Percentiles rank a stretch among this genome's conserved stretches.
These are phyloP conservation scores for Chrysosporium keratinophilum DNA, from an alignment of 2,329 filamentous ascomycete genomes.

Conservation along the genomic window DNA sequence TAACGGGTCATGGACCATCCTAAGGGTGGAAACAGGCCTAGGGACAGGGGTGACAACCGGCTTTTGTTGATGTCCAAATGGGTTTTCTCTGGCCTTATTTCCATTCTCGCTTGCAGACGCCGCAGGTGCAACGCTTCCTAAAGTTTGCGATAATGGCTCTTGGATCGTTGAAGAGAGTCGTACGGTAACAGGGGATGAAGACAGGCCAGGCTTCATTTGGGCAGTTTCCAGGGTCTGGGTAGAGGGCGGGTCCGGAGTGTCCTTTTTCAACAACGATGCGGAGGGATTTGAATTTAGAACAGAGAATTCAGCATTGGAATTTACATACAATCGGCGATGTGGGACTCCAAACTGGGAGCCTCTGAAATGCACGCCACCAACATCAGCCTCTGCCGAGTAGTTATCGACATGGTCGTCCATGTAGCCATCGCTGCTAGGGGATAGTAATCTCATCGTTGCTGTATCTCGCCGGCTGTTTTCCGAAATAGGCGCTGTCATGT, in stretches of 20 bases:
- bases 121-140: not conserved
- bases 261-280: not conserved
- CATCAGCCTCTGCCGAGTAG: slow-evolving; percentile 11
- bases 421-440: slow-evolving; percentile 20
- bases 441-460: slow-evolving; percentile 38
- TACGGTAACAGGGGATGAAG: not conserved
- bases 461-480: slow-evolving; percentile 24
- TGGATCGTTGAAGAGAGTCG: not conserved
- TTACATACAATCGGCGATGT: slow-evolving; percentile 31
- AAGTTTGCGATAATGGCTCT: not conserved
- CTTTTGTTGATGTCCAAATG: not conserved
- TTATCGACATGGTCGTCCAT: slow-evolving; percentile 7
- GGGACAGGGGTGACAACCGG: not conserved
- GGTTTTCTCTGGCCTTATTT: not conserved
- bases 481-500: slow-evolving; percentile 19
- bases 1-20: slow-evolving; percentile 2
- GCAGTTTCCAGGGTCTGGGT: slow-evolving; percentile 16
- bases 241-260: not conserved
- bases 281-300: slow-evolving; percentile 13
- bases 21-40: not conserved
- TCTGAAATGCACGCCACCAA: slow-evolving; percentile 13
- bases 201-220: slow-evolving; percentile 11
- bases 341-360: not conserved
- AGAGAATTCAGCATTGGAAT: slow-evolving; percentile 6
- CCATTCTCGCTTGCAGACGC: not conserved